Percentiles rank a stretch among this genome's conserved stretches.
Conservation (phyloP, 2,329 filamentous ascomycete species). For the Penicillium expansum region DNA sequence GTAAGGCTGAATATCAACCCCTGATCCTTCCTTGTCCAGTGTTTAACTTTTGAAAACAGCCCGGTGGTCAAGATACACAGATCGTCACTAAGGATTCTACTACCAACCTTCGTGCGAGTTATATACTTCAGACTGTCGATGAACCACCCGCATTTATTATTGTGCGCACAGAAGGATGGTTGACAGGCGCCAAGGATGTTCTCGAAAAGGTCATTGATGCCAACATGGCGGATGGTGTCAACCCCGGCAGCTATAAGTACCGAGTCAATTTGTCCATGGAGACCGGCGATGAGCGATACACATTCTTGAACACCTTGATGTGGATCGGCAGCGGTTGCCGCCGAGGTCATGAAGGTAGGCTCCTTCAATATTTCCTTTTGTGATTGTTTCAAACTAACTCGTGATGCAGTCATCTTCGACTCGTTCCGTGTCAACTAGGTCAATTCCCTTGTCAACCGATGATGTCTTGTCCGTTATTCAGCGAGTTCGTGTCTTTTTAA, state of each 20-base stretch:
- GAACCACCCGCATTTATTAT: conserved; percentile 51
- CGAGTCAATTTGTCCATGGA: conserved; percentile 49
- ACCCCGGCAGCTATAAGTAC: conserved; percentile 51
- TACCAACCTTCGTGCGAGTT: conserved; percentile 46
- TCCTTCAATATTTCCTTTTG: background rate
- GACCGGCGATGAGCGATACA: conserved; percentile 50
- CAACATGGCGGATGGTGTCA: conserved; percentile 45
- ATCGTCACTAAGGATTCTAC: conserved; percentile 49
- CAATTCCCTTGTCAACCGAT: conserved; percentile 1
- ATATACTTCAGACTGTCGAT: conserved; percentile 51
- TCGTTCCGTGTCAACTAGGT: conserved; percentile 38
- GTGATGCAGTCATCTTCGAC: conserved; percentile 34
- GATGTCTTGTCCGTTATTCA: conserved; percentile 21
- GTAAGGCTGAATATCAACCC: conserved; percentile 30
- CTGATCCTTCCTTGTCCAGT: background rate
- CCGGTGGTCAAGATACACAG: conserved; percentile 52
- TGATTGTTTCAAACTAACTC: conserved; percentile 6
- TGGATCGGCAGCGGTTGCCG: conserved; percentile 52
- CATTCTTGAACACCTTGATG: conserved; percentile 50
- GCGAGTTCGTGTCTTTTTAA: conserved; percentile 15
- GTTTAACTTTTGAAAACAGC: conserved; percentile 30
- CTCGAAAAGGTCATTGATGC: conserved; percentile 50
- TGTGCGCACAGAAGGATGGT: conserved; percentile 49
- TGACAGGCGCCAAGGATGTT: conserved; percentile 49
- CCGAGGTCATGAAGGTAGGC: conserved; percentile 46